These are phyloP conservation scores for Aspergillus viridinutans DNA, from an alignment of 2,329 filamentous ascomycete species.

Conservation along the genomic window DNA sequence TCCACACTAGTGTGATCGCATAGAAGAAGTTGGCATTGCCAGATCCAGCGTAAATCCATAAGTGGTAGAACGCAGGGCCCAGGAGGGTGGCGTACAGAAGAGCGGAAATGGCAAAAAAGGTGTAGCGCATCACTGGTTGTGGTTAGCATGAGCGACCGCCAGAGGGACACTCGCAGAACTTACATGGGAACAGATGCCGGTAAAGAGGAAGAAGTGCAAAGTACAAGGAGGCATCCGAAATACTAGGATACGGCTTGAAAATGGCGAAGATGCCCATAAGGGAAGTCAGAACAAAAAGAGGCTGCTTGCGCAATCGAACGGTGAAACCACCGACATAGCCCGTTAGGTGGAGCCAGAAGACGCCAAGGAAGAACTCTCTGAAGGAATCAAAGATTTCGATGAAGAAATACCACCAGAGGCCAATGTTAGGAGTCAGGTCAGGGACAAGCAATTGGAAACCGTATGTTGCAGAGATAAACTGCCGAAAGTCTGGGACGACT, in stretches of 20 bases:
- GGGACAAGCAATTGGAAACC: slow-evolving; percentile 86
- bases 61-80: slow-evolving; percentile 90
- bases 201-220: slow-evolving; percentile 78
- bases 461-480: slow-evolving; percentile 85
- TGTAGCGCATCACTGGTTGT: slow-evolving; percentile 75
- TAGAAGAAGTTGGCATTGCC: slow-evolving; percentile 99
- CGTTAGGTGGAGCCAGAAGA: slow-evolving; percentile 94
- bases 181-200: slow-evolving; percentile 81
- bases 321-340: slow-evolving; percentile 85
- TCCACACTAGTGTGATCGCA: slow-evolving; percentile 98
- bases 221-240: slow-evolving; percentile 84
- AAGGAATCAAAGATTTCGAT: slow-evolving; percentile 99
- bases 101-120: slow-evolving; percentile 77
- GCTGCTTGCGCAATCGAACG: slow-evolving; percentile 77
- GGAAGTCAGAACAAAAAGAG: slow-evolving; percentile 78
- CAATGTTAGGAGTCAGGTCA: slow-evolving; percentile 90
- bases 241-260: slow-evolving; percentile 95
- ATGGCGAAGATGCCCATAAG: slow-evolving; percentile 86
- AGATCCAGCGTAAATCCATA: slow-evolving; percentile 97
- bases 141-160: slow-evolving; percentile 23
- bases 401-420: slow-evolving; percentile 99
- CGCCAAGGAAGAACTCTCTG: slow-evolving; percentile 90
- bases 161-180: slow-evolving; percentile 29
- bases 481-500: slow-evolving; percentile 74
- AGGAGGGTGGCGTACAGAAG: slow-evolving; percentile 84